Evolutionary conservation across 176 grass and related monocot genomes (phyloP).

Genomic region (Oryza glaberrima): DNA sequence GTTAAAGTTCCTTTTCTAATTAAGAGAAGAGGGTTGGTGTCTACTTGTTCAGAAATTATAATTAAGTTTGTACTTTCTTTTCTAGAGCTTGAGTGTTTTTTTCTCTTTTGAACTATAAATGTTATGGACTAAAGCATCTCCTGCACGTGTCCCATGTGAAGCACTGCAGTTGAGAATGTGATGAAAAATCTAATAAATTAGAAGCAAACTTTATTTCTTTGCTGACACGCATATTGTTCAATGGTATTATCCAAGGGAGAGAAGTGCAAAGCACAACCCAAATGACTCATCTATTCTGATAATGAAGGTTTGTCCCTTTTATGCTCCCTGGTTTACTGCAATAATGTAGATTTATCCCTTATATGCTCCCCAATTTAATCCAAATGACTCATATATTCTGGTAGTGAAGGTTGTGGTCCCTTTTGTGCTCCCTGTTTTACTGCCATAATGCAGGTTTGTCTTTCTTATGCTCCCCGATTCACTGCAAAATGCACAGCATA

Average conservation of each 20-base stretch:
- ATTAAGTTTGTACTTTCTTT: background rate
- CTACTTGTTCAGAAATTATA: background rate
- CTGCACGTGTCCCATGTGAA: background rate
- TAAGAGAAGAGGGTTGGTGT: background rate
- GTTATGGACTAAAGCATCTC: constrained; percentile 15
- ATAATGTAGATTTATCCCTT: background rate
- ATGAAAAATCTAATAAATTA: background rate
- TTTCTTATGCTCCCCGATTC: background rate
- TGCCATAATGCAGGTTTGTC: constrained; percentile 26
- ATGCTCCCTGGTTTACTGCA: constrained; percentile 39
- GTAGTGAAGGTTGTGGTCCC: constrained; percentile 29
- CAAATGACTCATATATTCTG: constrained; percentile 17
- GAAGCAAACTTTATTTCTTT: background rate
- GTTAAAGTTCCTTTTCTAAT: background rate
- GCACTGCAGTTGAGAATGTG: background rate
- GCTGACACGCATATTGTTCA: constrained; percentile 2
- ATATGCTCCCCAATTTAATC: background rate
- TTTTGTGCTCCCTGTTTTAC: constrained; percentile 33
- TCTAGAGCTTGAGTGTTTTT: background rate
- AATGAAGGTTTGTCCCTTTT: constrained; percentile 27
- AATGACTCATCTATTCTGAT: constrained; percentile 15
- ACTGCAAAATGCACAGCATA: constrained; percentile 27
- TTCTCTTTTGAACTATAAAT: constrained; percentile 4
- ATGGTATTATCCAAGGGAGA: constrained; percentile 11
- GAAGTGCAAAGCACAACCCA: background rate